phyloP scores from a whole-genome alignment of 257 asterid genomes.

The Salvia splendens region DNA sequence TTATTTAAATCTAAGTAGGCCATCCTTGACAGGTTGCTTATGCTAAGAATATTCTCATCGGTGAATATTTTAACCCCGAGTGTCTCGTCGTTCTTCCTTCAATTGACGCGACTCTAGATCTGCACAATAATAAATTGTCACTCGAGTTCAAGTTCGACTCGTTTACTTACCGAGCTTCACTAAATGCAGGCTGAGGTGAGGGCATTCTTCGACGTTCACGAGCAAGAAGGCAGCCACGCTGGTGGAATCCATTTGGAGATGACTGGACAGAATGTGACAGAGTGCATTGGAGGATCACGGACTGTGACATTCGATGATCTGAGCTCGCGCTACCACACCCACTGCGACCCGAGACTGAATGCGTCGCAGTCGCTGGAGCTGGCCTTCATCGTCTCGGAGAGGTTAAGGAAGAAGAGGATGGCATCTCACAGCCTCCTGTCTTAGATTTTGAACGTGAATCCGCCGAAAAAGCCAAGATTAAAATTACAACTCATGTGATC shows the following conservation, averaged over 20 bases:
- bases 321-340: too few species aligned
- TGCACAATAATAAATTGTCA: too few species aligned
- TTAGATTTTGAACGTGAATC: constrained; percentile 29
- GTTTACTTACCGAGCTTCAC: too few species aligned
- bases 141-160: too few species aligned
- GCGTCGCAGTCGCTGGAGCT: too few species aligned
- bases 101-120: too few species aligned
- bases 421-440: constrained; percentile 46
- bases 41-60: not conserved
- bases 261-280: constrained; percentile 90
- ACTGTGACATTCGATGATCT: constrained; percentile 74
- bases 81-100: too few species aligned
- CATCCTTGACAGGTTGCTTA: not conserved
- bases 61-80: not conserved
- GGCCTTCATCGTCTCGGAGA: too few species aligned
- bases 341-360: too few species aligned
- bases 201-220: constrained; percentile 91
- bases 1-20: constrained; percentile 29
- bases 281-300: constrained; percentile 82
- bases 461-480: constrained; percentile 30
- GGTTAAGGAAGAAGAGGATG: constrained; percentile 68
- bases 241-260: constrained; percentile 87
- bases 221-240: constrained; percentile 86
- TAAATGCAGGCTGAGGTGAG: constrained; percentile 63
- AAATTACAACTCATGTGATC: not conserved